Base-by-base conservation (phyloP, 768 basidiomycete genomes). In the Cystofilobasidium capitatum region DNA sequence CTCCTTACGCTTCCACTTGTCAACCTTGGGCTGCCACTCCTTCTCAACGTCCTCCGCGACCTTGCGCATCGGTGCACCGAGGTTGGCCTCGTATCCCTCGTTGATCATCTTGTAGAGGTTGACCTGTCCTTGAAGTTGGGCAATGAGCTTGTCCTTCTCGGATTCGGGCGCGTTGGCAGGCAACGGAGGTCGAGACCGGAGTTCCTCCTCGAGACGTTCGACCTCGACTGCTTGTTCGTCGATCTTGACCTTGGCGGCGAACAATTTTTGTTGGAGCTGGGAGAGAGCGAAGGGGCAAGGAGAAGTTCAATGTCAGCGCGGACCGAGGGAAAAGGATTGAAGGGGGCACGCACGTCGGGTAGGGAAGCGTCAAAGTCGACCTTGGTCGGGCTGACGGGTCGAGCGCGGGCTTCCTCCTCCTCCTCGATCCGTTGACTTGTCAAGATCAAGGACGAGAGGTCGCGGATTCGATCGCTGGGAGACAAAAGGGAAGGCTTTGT, bases 251-350 rank as follows among this genome's bases (percentile, higher is more conserved):
- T 88, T 83, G 0, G 89, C 85, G 0, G 85, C 81, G 22, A 93
- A 84, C 22, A 94, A 83, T 69, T 92, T 89, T 80, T 93, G 88
- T 79, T 92, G 90, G 0, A 94, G 81, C 86, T 91, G 26, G 2
- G 22, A 1, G 39, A 17, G 24, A n/a, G n/a, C n/a, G n/a, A n/a
- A n/a, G n/a, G n/a, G n/a, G n/a, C n/a, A n/a, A n/a, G 29, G 3
- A 26, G 65, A 35, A 31, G 35, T 14, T 12, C 4, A 13, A 4
- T 31, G 58, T 45, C 58, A 55, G 8, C 40, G 35, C 45, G 60
- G 63, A 22, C 22, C 10, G 14, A 3, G n/a, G 3, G n/a, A 9
- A 8, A 26, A 17, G 44, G 14, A 7, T 5, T 3, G n/a, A 42
- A 10, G 13, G 20, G 14, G 5, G 24, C 7, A 58, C 65, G n/a